Evolutionary conservation across 768 basidiomycete genomes (phyloP), one percentile per base, ranked within the genome.

Genomic region (Kwoniella mangroviensis): DNA sequence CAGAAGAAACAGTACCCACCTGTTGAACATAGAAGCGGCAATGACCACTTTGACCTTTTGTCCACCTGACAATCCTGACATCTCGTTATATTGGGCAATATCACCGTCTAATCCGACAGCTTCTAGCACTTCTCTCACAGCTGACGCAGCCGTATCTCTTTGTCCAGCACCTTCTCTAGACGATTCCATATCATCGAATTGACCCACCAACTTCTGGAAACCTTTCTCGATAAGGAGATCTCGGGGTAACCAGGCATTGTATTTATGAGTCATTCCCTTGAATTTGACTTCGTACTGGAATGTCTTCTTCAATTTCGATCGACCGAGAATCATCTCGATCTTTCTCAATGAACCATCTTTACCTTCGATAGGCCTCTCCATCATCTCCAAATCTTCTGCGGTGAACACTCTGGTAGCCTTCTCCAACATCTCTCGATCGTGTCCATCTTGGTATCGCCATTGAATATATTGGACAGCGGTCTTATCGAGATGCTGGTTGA

Each of bases 361-460:
- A 61, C 94, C 95, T 61, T 92, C 88, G 87, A 95, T 95, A 34
- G 94, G 92, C 65, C 88, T 88, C 63, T 95, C 92, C 72, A 95
- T 85, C 62, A 90, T 73, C 2, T 85, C 86, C 82, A 90, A 88
- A 79, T 98, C 96, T 81, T 92, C 94, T 34, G 88, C 87, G n/a
- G 92, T 92, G 73, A 98, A 84, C n/a, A 89, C 89, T 70, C 96
- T 93, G 4, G 93, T 94, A 5, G 88, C 89, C 84, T 98, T 97
- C 84, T 95, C 93, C 73, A 97, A 77, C 43, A 96, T 85, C 84
- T 98, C 95, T 74, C 94, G 91, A 87, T 98, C 95, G 84, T 96
- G 92, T 59, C 95, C 96, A 83, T 97, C 95, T 82, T 98, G 95
- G 89, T 94, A 98, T 76, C 95, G 91, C 95, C 95, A 98, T 85